A percentile compares a stretch with the other conserved stretches of the same genome.
Conservation (phyloP, 768 basidiomycete species). For the Lyophyllum semitale region DNA sequence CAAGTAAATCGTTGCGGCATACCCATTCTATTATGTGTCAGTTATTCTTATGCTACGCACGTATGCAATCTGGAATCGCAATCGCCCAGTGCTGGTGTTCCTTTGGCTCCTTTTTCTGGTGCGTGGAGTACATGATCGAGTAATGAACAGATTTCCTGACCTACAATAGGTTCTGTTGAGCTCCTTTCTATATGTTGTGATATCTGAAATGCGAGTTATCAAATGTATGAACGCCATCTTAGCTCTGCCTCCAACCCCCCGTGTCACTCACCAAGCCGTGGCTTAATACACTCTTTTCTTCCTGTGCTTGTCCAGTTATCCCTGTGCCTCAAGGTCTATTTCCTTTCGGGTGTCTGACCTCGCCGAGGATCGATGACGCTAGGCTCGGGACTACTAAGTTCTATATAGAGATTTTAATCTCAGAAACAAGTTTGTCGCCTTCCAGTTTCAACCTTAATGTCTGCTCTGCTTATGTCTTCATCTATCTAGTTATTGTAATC, state of each 20-base stretch:
- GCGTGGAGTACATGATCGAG: neutral
- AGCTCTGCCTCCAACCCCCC: neutral
- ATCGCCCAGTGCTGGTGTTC: neutral
- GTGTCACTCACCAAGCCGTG: neutral
- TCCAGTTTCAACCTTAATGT: neutral
- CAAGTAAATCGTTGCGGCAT: neutral
- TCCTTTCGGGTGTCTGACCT: neutral
- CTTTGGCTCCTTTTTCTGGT: neutral
- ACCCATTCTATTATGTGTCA: neutral
- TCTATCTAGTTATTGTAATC: neutral
- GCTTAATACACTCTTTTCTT: neutral
- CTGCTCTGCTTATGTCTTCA: no score
- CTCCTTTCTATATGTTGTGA: neutral
- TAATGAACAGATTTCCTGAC: neutral
- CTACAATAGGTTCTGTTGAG: neutral
- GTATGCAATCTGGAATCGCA: conserved; percentile 10
- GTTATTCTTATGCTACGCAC: conserved; percentile 9
- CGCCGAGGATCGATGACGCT: neutral
- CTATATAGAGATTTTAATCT: neutral
- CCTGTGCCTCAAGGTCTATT: neutral
- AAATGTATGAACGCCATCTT: neutral
- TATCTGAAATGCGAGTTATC: neutral
- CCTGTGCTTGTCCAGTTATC: neutral
- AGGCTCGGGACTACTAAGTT: neutral
- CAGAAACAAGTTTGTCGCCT: conserved; percentile 3